phyloP scores from a whole-genome alignment of 2,329 filamentous ascomycete species.

The Penicillium sp. region DNA sequence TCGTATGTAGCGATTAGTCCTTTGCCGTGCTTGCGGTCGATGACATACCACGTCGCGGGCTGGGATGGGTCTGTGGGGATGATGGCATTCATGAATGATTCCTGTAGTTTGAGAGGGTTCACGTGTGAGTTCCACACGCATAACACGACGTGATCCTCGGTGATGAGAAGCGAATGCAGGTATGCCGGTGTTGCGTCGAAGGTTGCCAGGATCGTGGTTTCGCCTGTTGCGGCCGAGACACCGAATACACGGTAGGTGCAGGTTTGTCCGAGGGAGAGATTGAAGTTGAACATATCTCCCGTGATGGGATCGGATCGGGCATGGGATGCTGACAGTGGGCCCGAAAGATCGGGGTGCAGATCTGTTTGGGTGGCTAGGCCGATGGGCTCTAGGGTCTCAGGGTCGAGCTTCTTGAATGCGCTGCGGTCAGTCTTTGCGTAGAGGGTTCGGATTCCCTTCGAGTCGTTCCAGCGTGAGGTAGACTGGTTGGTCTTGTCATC shows the following conservation, averaged over 20 bases:
- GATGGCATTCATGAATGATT: conserved; percentile 60
- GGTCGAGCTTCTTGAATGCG: conserved; percentile 60
- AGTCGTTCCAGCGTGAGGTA: conserved; percentile 28
- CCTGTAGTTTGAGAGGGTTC: conserved; percentile 43
- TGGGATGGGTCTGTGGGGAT: conserved; percentile 56
- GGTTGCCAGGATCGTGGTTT: conserved; percentile 67
- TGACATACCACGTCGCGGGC: conserved; percentile 66
- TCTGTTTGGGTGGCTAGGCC: conserved; percentile 57
- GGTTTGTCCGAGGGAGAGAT: conserved; percentile 59
- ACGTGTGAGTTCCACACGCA: conserved; percentile 67
- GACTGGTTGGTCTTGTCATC: conserved; percentile 20
- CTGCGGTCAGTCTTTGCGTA: conserved; percentile 60
- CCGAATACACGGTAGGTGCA: conserved; percentile 67
- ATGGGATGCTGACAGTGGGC: conserved; percentile 66
- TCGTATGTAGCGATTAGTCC: conserved; percentile 68
- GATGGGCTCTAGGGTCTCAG: conserved; percentile 68
- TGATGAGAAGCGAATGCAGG: conserved; percentile 78
- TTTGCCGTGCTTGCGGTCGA: conserved; percentile 61
- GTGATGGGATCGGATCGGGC: conserved; percentile 66
- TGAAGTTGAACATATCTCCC: conserved; percentile 78
- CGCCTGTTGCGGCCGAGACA: conserved; percentile 58
- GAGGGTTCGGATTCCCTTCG: conserved; percentile 47
- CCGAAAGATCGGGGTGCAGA: conserved; percentile 66
- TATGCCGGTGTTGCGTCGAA: conserved; percentile 62
- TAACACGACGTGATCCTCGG: conserved; percentile 65